Evolutionary conservation across 768 basidiomycete species (phyloP), one percentile per base, ranked within the genome.

Genomic region (Lentinus tigrinus): DNA sequence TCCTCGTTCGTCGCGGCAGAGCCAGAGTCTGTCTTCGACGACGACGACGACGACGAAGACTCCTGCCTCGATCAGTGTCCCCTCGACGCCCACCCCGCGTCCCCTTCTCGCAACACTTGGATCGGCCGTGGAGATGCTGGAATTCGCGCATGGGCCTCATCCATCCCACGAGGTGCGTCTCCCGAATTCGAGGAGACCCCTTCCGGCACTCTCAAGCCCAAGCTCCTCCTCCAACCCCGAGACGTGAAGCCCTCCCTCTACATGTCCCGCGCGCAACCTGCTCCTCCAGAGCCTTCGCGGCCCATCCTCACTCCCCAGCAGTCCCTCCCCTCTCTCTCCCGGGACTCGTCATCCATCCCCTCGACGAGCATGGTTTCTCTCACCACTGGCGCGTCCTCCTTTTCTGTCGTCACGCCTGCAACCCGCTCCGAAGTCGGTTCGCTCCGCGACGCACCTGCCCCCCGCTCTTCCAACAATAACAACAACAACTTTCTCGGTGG

Each of bases 351-450:
- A 5, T 57, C 55, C 39, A 28, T 54, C 37, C 47, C 42, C 42
- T 61, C 60, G 2, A 39, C 61, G n/a, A 62, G 57, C 54, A 51
- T 63, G 47, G 79, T 83, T 0, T 80, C 81, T 48, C 71, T 85
- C 61, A 74, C 81, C 0, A 85, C 84, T 23, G 82, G 78, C 17
- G 73, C 70, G 55, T 82, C 77, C 56, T 68, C 73, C 62, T 55
- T 66, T 78, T 58, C 63, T 37, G 49, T 64, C 47, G 57, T 64
- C 9, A 57, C 67, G 23, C 55, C 63, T 37, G 58, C 64, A 24
- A 58, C 52, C 37, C 46, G 52, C 55, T 58, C 61, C 23, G 56
- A 63, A 24, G 58, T 54, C 52, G 55, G 58, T n/a, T 48, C 63
- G 11, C 37, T 54, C 23, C 39, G 23, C 54, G 54, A 54, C 37